Base-by-base conservation (phyloP, 2,329 filamentous ascomycete genomes). In the Phoma herbarum region DNA sequence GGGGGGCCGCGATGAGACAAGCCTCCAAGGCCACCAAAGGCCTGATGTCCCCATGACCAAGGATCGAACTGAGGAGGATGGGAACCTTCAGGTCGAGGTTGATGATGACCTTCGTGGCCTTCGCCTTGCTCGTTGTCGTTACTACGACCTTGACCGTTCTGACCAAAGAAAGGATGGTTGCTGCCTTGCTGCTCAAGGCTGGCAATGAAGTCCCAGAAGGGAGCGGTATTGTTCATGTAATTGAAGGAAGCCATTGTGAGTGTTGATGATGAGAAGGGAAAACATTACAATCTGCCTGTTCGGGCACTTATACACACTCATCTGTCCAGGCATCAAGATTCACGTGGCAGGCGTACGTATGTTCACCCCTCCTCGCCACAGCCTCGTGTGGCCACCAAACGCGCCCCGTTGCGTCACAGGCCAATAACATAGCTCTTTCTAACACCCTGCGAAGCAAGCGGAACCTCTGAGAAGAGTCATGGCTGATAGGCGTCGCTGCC, bases 171-270 rank as follows among this genome's bases (percentile, higher is more conserved):
- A 25, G 82, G 80, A 66, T 83, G 79, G 23, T 77, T 71, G 31
- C 67, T 59, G 52, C 77, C 79, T 71, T 79, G 75, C 52, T 80
- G 75, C 63, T 86, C 83, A 12, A 86, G 76, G 60, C 74, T 77
- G 51, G 81, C 78, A 52, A 86, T 65, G 59, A 83, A 84, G 70
- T 86, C 83, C 84, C 84, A 86, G 70, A 86, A 84, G 50, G 83
- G 81, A 66, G 80, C 78, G 4, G 79, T 79, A 58, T 85, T 84
- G 76, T 84, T 80, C 69, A 84, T 82, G 57, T 80, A 78, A 59
- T 85, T 75, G 53, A 56, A 52, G 64, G 82, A 82, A 69, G 84
- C 80, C 83, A 86, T 86, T 57, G 63, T 57, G 52, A 42, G 50
- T 43, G 29, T 59, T 51, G 53, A 51, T 57, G 52, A 60, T 55